Percentiles rank a stretch among this genome's conserved stretches.
Evolutionary conservation across 495 filamentous ascomycete species (phyloP).

Genomic region (Xylaria bambusicola): DNA sequence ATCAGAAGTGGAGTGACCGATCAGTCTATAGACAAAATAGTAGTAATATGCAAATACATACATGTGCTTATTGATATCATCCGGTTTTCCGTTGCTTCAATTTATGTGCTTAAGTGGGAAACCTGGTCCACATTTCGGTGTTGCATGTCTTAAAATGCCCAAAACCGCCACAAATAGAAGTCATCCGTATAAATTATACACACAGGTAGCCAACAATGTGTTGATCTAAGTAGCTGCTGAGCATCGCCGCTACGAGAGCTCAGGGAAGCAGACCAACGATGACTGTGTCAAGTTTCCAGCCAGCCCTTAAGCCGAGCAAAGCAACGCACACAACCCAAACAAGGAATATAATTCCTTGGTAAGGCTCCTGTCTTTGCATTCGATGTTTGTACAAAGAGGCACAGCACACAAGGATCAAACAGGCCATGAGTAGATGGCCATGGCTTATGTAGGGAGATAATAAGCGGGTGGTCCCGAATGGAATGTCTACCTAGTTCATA

Average conservation of each 20-base stretch:
- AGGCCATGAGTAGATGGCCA: conserved; percentile 45
- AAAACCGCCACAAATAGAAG: no score
- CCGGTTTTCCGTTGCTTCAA: neutral
- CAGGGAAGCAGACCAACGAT: conserved; percentile 46
- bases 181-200: no score
- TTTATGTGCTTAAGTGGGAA: no score
- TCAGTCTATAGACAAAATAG: conserved; percentile 5
- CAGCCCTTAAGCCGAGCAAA: conserved; percentile 33
- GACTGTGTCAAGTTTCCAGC: conserved; percentile 39
- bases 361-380: conserved; percentile 40
- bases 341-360: conserved; percentile 42
- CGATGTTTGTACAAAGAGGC: conserved; percentile 49
- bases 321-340: conserved; percentile 34
- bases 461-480: conserved; percentile 25
- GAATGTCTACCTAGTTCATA: no score
- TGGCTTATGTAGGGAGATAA: neutral
- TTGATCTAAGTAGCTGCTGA: conserved; percentile 34
- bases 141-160: no score
- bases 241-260: conserved; percentile 46
- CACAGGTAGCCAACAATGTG: no score
- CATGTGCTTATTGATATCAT: neutral
- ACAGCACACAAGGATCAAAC: conserved; percentile 46
- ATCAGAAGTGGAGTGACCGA: neutral
- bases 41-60: conserved; percentile 14
- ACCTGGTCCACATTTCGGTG: no score